phyloP scores from a whole-genome alignment of 495 filamentous ascomycete genomes.

The Tuber melanosporum region DNA sequence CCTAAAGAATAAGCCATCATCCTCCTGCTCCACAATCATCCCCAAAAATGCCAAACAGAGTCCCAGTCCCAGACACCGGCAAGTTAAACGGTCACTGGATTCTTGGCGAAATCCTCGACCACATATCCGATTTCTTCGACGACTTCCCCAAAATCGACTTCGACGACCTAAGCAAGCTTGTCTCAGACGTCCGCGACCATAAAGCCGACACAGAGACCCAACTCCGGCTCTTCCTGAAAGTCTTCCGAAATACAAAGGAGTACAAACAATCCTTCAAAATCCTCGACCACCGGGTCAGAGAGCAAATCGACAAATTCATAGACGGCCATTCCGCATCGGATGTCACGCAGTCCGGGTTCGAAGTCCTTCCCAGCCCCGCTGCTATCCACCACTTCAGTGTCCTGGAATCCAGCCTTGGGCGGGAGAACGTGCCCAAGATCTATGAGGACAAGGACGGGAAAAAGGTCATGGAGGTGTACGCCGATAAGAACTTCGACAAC shows the following conservation, averaged over 20 bases:
- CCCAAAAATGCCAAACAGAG: not conserved
- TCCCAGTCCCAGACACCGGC: constrained; percentile 3
- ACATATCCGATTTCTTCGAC: not conserved
- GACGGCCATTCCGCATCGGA: constrained; percentile 18
- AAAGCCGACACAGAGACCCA: not conserved
- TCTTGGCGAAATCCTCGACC: constrained; percentile 7
- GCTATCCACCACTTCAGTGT: constrained; percentile 17
- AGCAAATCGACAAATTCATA: constrained; percentile 19
- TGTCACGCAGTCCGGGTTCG: constrained; percentile 16
- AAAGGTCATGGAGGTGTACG: constrained; percentile 25
- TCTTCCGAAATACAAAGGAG: not conserved
- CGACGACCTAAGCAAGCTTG: not conserved
- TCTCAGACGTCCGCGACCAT: not conserved
- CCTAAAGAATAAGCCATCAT: not conserved
- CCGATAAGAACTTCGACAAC: constrained; percentile 45
- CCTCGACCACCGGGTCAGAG: not conserved
- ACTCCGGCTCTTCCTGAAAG: constrained; percentile 4
- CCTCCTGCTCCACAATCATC: not conserved
- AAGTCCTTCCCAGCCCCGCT: constrained; percentile 8
- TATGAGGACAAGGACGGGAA: constrained; percentile 19
- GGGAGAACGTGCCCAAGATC: constrained; percentile 7
- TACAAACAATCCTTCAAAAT: not conserved
- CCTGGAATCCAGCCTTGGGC: not conserved
- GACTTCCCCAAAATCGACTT: constrained; percentile 8
- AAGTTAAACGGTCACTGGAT: constrained; percentile 6